phyloP scores from a whole-genome alignment of 768 basidiomycete genomes.

The Rhizopogon rudus region DNA sequence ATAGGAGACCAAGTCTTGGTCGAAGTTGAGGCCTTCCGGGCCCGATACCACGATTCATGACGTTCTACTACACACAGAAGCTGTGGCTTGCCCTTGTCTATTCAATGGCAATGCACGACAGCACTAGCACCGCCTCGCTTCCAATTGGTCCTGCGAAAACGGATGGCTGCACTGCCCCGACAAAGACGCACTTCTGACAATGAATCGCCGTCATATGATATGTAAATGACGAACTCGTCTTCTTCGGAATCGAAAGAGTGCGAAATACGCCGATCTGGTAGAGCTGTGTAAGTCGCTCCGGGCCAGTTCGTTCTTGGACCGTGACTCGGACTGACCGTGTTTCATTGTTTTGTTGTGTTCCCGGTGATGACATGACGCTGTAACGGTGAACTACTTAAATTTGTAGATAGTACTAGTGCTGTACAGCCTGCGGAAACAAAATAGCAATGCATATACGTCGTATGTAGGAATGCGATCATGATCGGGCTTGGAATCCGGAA shows the following conservation, averaged over 20 bases:
- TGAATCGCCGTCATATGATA: too few species aligned
- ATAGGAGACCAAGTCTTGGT: not conserved
- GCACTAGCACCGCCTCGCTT: not conserved
- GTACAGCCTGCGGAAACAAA: too few species aligned
- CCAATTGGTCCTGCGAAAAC: not conserved
- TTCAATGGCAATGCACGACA: not conserved
- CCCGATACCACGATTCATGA: not conserved
- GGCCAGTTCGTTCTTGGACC: too few species aligned
- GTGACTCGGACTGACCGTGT: too few species aligned
- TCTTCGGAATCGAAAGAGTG: not conserved
- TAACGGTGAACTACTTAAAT: too few species aligned
- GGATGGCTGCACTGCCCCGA: constrained; percentile 1
- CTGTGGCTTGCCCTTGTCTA: not conserved
- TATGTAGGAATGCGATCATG: too few species aligned
- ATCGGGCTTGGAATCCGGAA: too few species aligned
- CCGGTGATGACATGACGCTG: too few species aligned
- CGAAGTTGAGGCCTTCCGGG: not conserved
- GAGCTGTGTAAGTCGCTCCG: not conserved
- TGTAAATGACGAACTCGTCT: not conserved
- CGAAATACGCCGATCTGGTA: not conserved
- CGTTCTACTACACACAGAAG: not conserved
- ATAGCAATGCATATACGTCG: too few species aligned
- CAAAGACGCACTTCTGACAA: not conserved
- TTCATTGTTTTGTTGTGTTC: too few species aligned
- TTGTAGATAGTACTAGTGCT: too few species aligned